A percentile compares a stretch with the other conserved stretches of the same genome.
These are phyloP conservation scores for Comarum palustre DNA, from an alignment of 306 rosid genomes.

Conservation along the genomic window DNA sequence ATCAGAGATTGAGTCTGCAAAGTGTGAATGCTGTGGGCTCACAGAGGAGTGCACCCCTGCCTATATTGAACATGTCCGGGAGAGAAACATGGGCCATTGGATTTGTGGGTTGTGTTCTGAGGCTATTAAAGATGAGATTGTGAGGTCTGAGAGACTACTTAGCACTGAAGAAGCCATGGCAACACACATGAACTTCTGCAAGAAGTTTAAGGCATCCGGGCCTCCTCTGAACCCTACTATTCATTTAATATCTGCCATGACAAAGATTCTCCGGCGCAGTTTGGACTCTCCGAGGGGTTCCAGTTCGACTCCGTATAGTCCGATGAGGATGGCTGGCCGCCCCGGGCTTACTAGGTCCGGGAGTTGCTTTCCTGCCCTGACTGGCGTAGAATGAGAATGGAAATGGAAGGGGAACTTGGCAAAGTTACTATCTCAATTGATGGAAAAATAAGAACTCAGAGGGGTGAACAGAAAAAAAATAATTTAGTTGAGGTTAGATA, in stretches of 20 bases:
- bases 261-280: conserved; percentile 74
- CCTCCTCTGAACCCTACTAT: conserved; percentile 74
- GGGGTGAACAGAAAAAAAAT: conserved; percentile 22
- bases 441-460: conserved; percentile 28
- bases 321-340: conserved; percentile 36
- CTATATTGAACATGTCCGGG: conserved; percentile 68
- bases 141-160: conserved; percentile 62
- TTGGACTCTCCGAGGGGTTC: conserved; percentile 68
- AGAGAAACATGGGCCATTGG: conserved; percentile 71
- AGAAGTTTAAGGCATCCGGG: conserved; percentile 55
- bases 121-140: conserved; percentile 81
- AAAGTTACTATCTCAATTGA: conserved; percentile 29
- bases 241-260: conserved; percentile 81
- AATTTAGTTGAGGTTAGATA: conserved; percentile 12
- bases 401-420: background rate
- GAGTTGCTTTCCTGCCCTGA: conserved; percentile 65
- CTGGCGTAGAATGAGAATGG: conserved; percentile 36
- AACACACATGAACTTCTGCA: conserved; percentile 72
- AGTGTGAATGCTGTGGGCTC: conserved; percentile 87
- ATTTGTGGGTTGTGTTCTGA: conserved; percentile 88
- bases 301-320: conserved; percentile 61
- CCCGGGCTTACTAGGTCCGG: conserved; percentile 58
- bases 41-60: conserved; percentile 89
- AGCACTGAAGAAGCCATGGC: conserved; percentile 84
- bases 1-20: conserved; percentile 64